Evolutionary conservation across 2,329 filamentous ascomycete species (phyloP), one percentile per base, ranked within the genome.

Genomic region (Alternaria burnsii): DNA sequence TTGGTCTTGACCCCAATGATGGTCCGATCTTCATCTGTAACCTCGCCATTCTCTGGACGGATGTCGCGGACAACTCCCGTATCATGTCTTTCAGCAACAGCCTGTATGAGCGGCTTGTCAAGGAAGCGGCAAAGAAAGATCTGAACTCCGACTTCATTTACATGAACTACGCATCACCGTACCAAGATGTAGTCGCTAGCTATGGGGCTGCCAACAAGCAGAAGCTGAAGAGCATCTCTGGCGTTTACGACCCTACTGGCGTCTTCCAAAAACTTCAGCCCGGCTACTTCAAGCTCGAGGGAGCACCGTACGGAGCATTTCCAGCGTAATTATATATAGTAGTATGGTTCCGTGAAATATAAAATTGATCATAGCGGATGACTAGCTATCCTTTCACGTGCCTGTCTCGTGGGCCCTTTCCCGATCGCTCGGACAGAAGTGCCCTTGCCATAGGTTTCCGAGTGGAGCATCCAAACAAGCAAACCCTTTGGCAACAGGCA

Each of bases 161-260:
- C 65, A 80, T 83, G 78, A 84, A 83, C 63, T 84, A 84, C 60
- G 82, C 80, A 11, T 78, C 75, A 44, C 71, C 74, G 58, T 79
- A 75, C 57, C 81, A 84, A 65, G 76, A 80, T 61, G 76, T 80
- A 5, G 67, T 83, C 40, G 60, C 65, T 5, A 76, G 78, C 34
- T 84, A 84, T 61, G 82, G 82, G 0, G 43, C 63, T 18, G 66
- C 59, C 5, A 83, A 80, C 52, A 64, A 75, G 58, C 55, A 69
- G 52, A 71, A 61, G 28, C 38, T 71, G 50, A 61, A 64, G 51
- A 40, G 47, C 10, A 59, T 72, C 40, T 58, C 67, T 18, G 51
- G 38, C 24, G 46, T 59, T 38, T 68, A 66, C 11, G 69, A 71
- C 41, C 70, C 67, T 3, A 59, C 58, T 11, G 61, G 57, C 0